These are phyloP conservation scores for Modicella reniformis DNA, from an alignment of 371 early-diverging fungal species.

Conservation along the genomic window DNA sequence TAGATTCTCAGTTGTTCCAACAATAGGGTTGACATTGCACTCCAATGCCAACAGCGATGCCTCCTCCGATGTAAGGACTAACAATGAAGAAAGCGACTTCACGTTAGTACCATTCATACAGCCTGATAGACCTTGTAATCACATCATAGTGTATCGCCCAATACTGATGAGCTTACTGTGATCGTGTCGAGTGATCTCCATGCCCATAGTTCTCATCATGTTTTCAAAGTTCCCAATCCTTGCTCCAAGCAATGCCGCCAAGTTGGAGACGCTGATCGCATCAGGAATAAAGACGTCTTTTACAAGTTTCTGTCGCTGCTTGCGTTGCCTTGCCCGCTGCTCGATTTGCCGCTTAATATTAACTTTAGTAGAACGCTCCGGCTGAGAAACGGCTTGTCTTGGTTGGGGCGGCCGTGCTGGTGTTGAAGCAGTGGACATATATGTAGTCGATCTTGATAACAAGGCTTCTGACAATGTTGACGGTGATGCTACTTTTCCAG, in stretches of 20 bases:
- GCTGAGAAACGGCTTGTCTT: slow-evolving; percentile 18
- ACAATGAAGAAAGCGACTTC: neutral
- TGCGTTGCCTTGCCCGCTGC: slow-evolving; percentile 28
- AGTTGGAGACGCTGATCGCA: slow-evolving; percentile 82
- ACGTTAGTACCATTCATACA: neutral
- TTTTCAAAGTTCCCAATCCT: slow-evolving; percentile 74
- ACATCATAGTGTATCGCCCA: slow-evolving; percentile 56
- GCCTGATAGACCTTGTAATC: neutral
- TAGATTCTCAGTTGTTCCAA: slow-evolving; percentile 61
- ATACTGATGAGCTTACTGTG: slow-evolving; percentile 62
- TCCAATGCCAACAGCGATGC: slow-evolving; percentile 88
- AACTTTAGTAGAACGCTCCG: slow-evolving; percentile 30
- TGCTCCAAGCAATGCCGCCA: slow-evolving; percentile 81
- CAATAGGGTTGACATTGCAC: slow-evolving; percentile 84
- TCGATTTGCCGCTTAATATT: slow-evolving; percentile 38
- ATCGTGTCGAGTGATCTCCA: slow-evolving; percentile 78
- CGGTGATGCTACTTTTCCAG: neutral
- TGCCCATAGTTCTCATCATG: slow-evolving; percentile 79
- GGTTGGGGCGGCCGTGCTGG: neutral
- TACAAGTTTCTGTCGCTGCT: slow-evolving; percentile 37
- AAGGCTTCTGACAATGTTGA: neutral
- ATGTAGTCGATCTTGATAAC: neutral
- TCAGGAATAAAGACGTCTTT: slow-evolving; percentile 84
- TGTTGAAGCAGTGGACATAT: neutral
- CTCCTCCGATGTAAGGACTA: slow-evolving; percentile 84